Evolutionary conservation across 140 eudicot genomes (phyloP).

Genomic region (Flaveria floridana): DNA sequence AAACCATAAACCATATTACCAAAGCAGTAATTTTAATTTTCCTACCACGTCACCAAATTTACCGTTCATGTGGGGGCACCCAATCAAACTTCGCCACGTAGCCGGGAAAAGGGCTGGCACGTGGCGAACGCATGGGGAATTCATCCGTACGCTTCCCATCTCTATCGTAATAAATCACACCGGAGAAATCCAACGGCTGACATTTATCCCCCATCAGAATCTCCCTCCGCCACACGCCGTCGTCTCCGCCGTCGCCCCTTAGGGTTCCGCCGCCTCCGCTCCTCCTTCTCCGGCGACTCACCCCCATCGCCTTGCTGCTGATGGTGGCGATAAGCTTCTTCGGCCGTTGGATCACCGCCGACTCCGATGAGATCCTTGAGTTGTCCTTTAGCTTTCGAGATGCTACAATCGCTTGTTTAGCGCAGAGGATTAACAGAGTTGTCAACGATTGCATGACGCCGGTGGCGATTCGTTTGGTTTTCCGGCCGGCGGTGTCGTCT

Average conservation of each 20-base stretch:
- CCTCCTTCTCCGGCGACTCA: slow-evolving; percentile 31
- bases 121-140: slow-evolving; percentile 54
- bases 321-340: slow-evolving; percentile 37
- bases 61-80: slow-evolving; percentile 32
- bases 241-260: slow-evolving; percentile 42
- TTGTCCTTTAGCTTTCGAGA: slow-evolving; percentile 41
- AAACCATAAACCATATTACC: neutral
- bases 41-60: slow-evolving; percentile 1
- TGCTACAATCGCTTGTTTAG: slow-evolving; percentile 41
- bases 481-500: slow-evolving; percentile 25
- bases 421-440: slow-evolving; percentile 35
- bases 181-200: slow-evolving; percentile 69
- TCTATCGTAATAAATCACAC: slow-evolving; percentile 59
- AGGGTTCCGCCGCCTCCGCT: slow-evolving; percentile 3
- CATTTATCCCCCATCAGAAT: slow-evolving; percentile 74
- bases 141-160: slow-evolving; percentile 48
- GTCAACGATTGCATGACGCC: slow-evolving; percentile 35
- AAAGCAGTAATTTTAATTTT: slow-evolving; percentile 22
- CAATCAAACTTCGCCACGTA: slow-evolving; percentile 41
- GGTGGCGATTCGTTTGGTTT: slow-evolving; percentile 32
- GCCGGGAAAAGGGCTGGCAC: slow-evolving; percentile 48
- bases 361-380: slow-evolving; percentile 37
- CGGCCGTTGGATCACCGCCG: slow-evolving; percentile 40
- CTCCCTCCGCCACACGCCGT: slow-evolving; percentile 59
- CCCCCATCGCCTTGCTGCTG: slow-evolving; percentile 46